Percentiles rank a stretch among this genome's conserved stretches.
Conservation (phyloP, 2,329 filamentous ascomycete genomes). For the Phyllosticta capitalensis region DNA sequence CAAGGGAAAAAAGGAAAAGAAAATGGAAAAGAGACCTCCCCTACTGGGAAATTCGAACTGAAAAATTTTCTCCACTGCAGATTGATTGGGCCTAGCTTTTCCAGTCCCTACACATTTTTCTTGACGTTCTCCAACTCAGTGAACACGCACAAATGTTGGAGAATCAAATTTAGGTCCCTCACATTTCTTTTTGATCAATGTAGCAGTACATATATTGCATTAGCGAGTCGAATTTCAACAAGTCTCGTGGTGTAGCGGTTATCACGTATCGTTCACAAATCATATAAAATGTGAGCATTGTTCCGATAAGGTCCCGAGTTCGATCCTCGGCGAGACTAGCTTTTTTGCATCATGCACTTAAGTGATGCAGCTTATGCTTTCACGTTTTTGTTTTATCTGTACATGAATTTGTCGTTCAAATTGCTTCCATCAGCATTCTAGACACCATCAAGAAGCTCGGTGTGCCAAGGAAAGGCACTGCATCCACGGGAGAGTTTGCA, state of each 20-base stretch:
- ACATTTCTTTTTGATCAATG: no score
- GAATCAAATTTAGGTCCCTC: no score
- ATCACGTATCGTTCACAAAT: slow-evolving; percentile 10
- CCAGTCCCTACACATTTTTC: no score
- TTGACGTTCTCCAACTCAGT: no score
- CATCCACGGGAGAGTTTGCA: neutral
- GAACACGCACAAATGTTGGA: no score
- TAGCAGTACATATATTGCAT: no score
- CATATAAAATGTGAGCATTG: neutral
- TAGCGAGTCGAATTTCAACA: no score
- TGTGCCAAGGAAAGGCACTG: neutral
- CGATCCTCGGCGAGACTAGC: slow-evolving; percentile 2
- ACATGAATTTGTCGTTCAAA: neutral
- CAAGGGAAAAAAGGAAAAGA: no score
- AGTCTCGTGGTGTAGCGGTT: slow-evolving; percentile 9
- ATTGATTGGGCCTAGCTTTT: no score
- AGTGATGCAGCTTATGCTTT: neutral
- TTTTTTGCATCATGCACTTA: neutral
- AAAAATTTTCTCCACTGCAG: no score
- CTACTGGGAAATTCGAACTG: no score
- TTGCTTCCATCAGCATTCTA: neutral
- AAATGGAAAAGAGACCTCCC: no score
- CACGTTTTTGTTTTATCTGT: neutral
- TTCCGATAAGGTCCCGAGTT: slow-evolving; percentile 8
- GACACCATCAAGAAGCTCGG: neutral